These are phyloP conservation scores for Vitis labrusca DNA, from an alignment of 164 flowering plant species.

Conservation along the genomic window DNA sequence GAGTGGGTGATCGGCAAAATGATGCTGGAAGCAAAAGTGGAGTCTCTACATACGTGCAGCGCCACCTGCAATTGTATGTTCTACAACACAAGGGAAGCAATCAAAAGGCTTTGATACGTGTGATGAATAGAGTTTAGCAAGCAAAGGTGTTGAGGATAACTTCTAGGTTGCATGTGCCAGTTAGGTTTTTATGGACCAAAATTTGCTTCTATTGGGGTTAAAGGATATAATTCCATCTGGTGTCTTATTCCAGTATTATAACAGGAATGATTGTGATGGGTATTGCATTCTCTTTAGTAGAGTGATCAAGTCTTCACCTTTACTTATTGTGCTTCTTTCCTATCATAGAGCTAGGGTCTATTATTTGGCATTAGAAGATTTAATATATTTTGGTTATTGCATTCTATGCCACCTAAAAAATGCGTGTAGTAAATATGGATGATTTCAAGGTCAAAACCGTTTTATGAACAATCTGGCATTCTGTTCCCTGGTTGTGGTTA, in stretches of 20 bases:
- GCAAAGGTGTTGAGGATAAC: neutral
- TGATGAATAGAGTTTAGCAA: neutral
- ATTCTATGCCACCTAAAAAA: neutral
- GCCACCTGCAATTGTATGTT: too few species aligned
- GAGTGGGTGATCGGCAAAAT: too few species aligned
- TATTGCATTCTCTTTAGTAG: neutral
- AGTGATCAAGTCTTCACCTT: neutral
- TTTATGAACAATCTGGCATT: too few species aligned
- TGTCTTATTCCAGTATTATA: neutral
- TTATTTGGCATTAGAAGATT: neutral
- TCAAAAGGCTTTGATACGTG: neutral
- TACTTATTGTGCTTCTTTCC: neutral
- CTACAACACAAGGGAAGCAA: too few species aligned
- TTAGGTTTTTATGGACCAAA: neutral
- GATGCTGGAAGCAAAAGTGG: too few species aligned
- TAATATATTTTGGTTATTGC: neutral
- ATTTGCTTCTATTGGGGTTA: conserved; percentile 15
- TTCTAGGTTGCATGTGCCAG: conserved; percentile 2
- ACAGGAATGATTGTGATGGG: conserved; percentile 2
- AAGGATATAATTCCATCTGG: conserved; percentile 1
- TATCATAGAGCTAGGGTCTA: neutral
- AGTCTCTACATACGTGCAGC: too few species aligned
- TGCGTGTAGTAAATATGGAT: neutral
- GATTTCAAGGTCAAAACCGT: neutral
- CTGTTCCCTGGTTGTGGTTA: too few species aligned